A percentile compares a stretch with the other conserved stretches of the same genome.
Evolutionary conservation across 495 filamentous ascomycete species (phyloP).

Genomic region (Podospora pseudoanserina): DNA sequence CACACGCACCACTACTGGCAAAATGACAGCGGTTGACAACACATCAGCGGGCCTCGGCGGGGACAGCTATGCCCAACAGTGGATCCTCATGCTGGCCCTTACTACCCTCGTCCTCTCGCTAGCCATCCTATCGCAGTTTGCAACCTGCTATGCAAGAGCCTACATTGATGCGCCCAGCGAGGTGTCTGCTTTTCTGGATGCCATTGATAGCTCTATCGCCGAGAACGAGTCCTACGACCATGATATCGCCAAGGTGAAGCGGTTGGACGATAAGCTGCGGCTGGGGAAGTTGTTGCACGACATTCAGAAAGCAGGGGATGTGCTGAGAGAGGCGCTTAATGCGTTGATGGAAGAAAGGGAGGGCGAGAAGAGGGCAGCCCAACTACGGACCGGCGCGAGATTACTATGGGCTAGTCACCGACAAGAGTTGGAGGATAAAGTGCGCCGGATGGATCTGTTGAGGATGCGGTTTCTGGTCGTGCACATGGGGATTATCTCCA

Average conservation of each 20-base stretch:
- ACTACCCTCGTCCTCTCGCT: conserved; percentile 48
- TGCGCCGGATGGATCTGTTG: conserved; percentile 57
- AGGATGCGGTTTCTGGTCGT: conserved; percentile 56
- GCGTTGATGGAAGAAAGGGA: conserved; percentile 42
- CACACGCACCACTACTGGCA: conserved; percentile 8
- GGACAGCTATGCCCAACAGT: conserved; percentile 39
- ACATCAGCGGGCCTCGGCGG: background rate
- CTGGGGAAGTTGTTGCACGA: conserved; percentile 48
- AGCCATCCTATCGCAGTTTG: conserved; percentile 40
- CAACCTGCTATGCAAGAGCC: conserved; percentile 41
- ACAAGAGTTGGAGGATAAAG: conserved; percentile 44
- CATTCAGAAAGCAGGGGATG: conserved; percentile 56
- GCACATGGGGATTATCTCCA: conserved; percentile 52
- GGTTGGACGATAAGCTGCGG: conserved; percentile 51
- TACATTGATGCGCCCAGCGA: conserved; percentile 49
- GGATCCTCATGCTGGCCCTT: conserved; percentile 45
- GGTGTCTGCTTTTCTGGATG: conserved; percentile 48
- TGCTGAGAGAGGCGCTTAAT: conserved; percentile 47
- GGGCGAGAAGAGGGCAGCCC: conserved; percentile 27
- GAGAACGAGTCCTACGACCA: conserved; percentile 54
- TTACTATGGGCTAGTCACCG: conserved; percentile 49
- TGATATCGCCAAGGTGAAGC: conserved; percentile 47
- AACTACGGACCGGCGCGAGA: conserved; percentile 41
- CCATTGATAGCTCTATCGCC: conserved; percentile 46
- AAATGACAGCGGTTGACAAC: conserved; percentile 28